Base-by-base conservation (phyloP, 75 land plant species). In the Selaginella tamariscina region DNA sequence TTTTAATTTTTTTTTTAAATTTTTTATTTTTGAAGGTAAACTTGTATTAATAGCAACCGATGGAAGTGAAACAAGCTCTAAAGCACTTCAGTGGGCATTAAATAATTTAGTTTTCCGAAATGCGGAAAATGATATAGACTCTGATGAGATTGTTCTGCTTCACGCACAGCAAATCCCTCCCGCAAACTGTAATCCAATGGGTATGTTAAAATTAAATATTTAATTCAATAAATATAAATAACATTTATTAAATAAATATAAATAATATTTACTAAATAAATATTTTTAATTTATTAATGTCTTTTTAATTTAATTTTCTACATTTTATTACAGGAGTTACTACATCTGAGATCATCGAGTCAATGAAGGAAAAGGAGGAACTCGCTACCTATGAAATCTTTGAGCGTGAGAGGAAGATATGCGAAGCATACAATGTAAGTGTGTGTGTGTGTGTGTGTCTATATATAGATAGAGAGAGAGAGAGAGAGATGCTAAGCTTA, bases 31-130 rank as follows among this genome's bases (percentile, higher is more conserved):
- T 39, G 15, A 54, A 68, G 56, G 69, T 55, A 84, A 75, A 78
- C 70, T 31, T 54, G 68, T 85, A 64, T 44, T 82, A 21, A 76
- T 85, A 1, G 87, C 77, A 0, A 24, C 79, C 31, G 87, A 85
- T 49, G 85, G 79, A 20, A 80, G 87, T 70, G 73, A 77, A 59
- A 69, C 72, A 55, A 85, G 87, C 74, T 15, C 30, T 13, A 72
- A 85, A 65, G 87, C 85, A 0, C 70, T 85, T 0, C 54, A 82
- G 54, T 85, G 87, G 87, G 67, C 71, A 0, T 72, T 82, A 2
- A 67, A 72, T 20, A 74, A 72, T 20, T 70, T 81, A 65, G 59
- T 81, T 29, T 18, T 54, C 23, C 78, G 81, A 0, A 55, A 24
- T 27, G 32, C 66, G 5, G 29, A 29, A 2, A 33, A 9, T 20